Conservation (phyloP, 495 filamentous ascomycete species). For the Lineolata rhizophorae region DNA sequence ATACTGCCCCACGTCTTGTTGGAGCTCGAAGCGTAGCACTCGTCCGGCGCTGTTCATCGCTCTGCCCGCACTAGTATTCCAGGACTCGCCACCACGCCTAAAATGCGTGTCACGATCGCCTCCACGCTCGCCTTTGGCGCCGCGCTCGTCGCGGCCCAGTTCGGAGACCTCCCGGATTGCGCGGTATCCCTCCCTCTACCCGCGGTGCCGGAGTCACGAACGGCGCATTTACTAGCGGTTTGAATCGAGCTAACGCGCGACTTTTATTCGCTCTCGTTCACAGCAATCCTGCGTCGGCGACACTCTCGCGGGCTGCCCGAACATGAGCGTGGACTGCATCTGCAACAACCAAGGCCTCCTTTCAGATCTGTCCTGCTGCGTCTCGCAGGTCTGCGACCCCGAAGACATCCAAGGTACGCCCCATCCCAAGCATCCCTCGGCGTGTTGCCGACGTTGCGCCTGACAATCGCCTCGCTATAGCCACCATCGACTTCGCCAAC, state of each 20-base stretch:
- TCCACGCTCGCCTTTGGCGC: not conserved
- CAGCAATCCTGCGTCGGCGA: constrained; percentile 17
- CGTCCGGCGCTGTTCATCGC: no score
- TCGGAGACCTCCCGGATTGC: not conserved
- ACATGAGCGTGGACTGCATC: constrained; percentile 40
- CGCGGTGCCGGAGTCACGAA: not conserved
- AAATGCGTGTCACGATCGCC: not conserved
- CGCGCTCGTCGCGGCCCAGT: not conserved
- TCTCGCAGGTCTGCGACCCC: constrained; percentile 28
- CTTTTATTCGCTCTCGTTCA: not conserved
- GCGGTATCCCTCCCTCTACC: not conserved
- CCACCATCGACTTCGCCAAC: constrained; percentile 26
- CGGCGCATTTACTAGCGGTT: not conserved
- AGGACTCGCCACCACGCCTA: not conserved
- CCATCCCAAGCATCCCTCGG: not conserved
- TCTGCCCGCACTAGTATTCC: no score
- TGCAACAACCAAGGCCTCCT: constrained; percentile 40
- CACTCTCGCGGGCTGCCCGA: constrained; percentile 25
- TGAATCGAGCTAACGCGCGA: not conserved
- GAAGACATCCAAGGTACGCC: constrained; percentile 32
- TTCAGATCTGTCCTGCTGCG: constrained; percentile 40
- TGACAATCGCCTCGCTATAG: constrained; percentile 12
- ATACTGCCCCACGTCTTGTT: no score
- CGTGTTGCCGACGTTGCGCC: not conserved
- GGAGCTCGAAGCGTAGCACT: no score